Percentiles rank a stretch among this genome's conserved stretches.
phyloP scores from a whole-genome alignment of 371 early-diverging fungal genomes.

The Mucor indicus region DNA sequence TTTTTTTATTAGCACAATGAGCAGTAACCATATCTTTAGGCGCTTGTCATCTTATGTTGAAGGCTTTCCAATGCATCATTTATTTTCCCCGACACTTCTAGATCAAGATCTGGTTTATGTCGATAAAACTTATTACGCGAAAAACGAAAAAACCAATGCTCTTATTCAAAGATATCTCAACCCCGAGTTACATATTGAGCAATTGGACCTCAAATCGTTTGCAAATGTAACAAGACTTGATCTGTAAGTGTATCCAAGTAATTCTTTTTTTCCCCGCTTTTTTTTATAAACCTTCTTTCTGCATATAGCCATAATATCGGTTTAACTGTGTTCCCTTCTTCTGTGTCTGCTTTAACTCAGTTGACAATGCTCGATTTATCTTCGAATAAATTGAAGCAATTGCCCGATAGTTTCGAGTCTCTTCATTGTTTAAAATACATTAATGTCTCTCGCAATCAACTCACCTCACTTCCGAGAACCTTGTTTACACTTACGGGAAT shows the following conservation, averaged over 20 bases:
- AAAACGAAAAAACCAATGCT: too few relatives aligned
- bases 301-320: conserved; percentile 29
- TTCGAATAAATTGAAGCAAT: conserved; percentile 29
- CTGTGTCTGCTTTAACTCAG: conserved; percentile 25
- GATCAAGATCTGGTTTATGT: conserved; percentile 36
- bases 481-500: conserved; percentile 19
- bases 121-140: conserved; percentile 42
- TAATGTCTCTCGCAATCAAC: conserved; percentile 32
- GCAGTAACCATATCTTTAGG: conserved; percentile 14
- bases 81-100: conserved; percentile 37
- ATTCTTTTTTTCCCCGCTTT: not conserved
- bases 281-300: not conserved
- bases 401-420: conserved; percentile 29
- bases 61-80: conserved; percentile 25
- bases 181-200: not conserved
- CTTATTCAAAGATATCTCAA: too few relatives aligned
- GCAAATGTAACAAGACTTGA: conserved; percentile 32
- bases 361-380: conserved; percentile 43
- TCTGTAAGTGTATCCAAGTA: conserved; percentile 22
- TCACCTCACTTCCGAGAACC: conserved; percentile 13
- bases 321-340: conserved; percentile 26
- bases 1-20: conserved; percentile 16
- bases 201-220: too few relatives aligned
- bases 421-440: conserved; percentile 33
- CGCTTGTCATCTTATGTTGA: conserved; percentile 9